phyloP scores from a whole-genome alignment of 352 stramenopile species.

The Phytophthora constricta region DNA sequence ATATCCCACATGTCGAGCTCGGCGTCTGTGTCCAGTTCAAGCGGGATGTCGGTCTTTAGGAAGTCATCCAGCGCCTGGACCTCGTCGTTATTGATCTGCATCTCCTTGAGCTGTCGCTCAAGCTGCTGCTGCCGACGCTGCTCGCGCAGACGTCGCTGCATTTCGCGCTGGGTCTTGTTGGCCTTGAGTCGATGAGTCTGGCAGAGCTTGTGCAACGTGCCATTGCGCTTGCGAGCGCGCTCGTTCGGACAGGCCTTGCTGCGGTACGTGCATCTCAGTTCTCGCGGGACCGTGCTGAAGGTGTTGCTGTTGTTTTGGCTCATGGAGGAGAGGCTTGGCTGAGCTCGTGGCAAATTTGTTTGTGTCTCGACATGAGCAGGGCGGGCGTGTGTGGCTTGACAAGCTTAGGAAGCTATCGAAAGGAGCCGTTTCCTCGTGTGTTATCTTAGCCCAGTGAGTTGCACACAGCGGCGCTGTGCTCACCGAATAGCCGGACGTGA shows the following conservation, averaged over 20 bases:
- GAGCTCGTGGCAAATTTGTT: constrained; percentile 29
- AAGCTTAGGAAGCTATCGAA: background rate
- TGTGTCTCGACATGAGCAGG: constrained; percentile 18
- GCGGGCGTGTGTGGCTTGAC: no score
- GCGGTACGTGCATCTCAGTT: constrained; percentile 53
- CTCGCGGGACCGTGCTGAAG: constrained; percentile 16
- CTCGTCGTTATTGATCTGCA: constrained; percentile 21
- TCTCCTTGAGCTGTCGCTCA: constrained; percentile 23
- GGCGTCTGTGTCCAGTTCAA: constrained; percentile 37
- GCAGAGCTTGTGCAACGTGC: constrained; percentile 58
- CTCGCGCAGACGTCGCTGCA: constrained; percentile 44
- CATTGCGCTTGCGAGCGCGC: constrained; percentile 58
- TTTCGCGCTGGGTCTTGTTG: constrained; percentile 62
- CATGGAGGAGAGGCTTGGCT: constrained; percentile 22
- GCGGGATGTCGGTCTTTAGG: constrained; percentile 28
- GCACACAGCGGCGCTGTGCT: background rate
- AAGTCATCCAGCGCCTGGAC: constrained; percentile 33
- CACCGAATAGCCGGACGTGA: background rate
- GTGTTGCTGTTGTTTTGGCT: constrained; percentile 22
- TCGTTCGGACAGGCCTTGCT: constrained; percentile 57
- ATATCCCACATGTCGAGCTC: constrained; percentile 43
- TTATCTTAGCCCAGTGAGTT: background rate
- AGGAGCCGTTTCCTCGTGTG: background rate
- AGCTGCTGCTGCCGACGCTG: constrained; percentile 35
- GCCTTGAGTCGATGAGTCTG: constrained; percentile 57